Percentiles rank a stretch among this genome's conserved stretches.
Conservation (phyloP, 352 stramenopile species). For the Pythium plurisporium region DNA sequence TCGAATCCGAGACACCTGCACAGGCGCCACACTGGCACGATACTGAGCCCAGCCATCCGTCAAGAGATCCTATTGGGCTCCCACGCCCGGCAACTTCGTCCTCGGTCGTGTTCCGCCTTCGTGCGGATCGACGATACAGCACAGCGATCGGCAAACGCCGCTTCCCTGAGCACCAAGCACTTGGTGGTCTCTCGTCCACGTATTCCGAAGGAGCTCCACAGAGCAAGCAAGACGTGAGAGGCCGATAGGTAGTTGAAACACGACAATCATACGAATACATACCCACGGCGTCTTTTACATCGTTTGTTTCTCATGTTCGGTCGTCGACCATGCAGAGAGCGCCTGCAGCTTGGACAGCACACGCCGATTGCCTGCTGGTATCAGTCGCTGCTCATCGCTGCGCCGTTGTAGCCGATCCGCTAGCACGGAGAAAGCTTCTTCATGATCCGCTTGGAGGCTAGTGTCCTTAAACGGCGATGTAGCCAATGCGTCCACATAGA, state of each 20-base stretch:
- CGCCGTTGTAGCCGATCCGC: conserved; percentile 25
- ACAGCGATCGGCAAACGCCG: too few species aligned
- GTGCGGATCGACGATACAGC: neutral
- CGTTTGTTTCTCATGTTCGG: neutral
- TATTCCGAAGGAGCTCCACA: neutral
- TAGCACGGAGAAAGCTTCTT: conserved; percentile 22
- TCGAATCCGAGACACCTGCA: neutral
- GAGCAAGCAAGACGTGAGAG: too few species aligned
- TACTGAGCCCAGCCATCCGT: neutral
- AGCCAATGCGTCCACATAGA: conserved; percentile 44
- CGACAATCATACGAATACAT: neutral
- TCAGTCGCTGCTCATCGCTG: conserved; percentile 32
- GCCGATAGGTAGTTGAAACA: too few species aligned
- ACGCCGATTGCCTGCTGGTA: conserved; percentile 27
- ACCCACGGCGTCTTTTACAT: neutral
- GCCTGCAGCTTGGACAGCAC: conserved; percentile 34
- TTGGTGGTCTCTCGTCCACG: neutral
- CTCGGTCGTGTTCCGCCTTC: neutral
- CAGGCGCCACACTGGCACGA: neutral
- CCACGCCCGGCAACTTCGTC: neutral
- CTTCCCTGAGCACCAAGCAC: neutral
- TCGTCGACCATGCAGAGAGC: neutral
- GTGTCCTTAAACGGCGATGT: conserved; percentile 36
- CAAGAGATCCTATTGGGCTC: neutral
- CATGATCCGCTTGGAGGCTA: conserved; percentile 10